phyloP scores from a whole-genome alignment of 73 alveolate species.

The Tetrahymena thermophila region DNA sequence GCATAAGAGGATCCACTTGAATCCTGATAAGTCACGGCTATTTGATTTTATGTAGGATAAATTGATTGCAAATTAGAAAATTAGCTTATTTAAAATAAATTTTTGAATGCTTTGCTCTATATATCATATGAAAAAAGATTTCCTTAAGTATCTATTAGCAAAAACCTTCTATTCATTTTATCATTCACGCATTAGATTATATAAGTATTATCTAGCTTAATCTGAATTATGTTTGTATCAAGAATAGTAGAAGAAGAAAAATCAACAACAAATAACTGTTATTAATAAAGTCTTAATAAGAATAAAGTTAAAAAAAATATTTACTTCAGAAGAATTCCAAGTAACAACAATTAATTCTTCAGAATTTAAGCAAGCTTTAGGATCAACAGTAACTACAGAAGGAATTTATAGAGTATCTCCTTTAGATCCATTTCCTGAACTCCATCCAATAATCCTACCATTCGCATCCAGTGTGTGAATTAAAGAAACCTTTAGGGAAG shows the following conservation, averaged over 20 bases:
- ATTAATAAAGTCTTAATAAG: no score
- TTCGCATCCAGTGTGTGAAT: no score
- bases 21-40: neutral
- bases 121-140: neutral
- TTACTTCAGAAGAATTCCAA: neutral
- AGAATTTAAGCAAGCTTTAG: neutral
- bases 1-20: neutral
- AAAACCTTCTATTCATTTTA: neutral
- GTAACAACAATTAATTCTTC: neutral
- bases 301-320: no score
- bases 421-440: no score
- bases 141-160: neutral
- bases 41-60: neutral
- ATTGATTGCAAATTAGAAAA: neutral
- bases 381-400: neutral
- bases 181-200: neutral
- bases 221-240: no score
- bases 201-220: no score
- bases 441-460: no score
- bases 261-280: neutral
- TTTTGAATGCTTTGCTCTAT: neutral
- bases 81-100: no score
- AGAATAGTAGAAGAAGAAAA: neutral
- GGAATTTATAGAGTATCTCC: neutral
- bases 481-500: no score